Evolutionary conservation across 2,329 filamentous ascomycete species (phyloP), one percentile per base, ranked within the genome.

Genomic region (Neospermospora avenae): DNA sequence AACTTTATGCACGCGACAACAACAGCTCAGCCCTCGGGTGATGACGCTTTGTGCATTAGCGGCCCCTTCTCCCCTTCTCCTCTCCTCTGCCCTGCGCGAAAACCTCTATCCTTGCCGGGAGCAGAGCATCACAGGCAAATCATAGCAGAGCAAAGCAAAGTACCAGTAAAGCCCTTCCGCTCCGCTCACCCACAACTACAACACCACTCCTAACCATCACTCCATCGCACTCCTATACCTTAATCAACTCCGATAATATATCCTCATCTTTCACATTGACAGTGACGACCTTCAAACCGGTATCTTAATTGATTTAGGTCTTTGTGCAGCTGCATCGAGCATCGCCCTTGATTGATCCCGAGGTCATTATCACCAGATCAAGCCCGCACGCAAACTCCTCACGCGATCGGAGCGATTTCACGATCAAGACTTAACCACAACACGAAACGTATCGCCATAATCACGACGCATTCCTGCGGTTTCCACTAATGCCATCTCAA

Each of bases 401-500:
- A 67, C 68, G 66, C 65, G 64, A 67, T 63, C 52, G 52, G 31
- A 55, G 24, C 39, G 31, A 20, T 22, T 39, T 45, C 57, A 44
- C 44, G 28, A 46, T 6, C 59, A 51, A 5, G 1, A 31, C 28
- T 6, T 25, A 53, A 55, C n/a, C 39, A 60, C 46, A 51, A 55
- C 42, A 54, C 34, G n/a, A 37, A 45, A 48, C n/a, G 41, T 22
- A 3, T 35, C 25, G 18, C 5, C 28, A 28, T 51, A 45, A 28
- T 31, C 14, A 35, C 16, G 28, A 55, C 59, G 31, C 16, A 13
- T 25, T 6, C 28, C 20, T 28, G 51, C 31, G 35, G 25, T 1
- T 25, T 39, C 25, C 34, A 65, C 69, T 70, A 67, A 72, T 73
- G 71, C 61, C 48, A 65, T 63, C 58, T 65, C 67, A 67, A 65